These are phyloP conservation scores for Lophiostoma macrostomum DNA, from an alignment of 495 filamentous ascomycete species.

Conservation along the genomic window DNA sequence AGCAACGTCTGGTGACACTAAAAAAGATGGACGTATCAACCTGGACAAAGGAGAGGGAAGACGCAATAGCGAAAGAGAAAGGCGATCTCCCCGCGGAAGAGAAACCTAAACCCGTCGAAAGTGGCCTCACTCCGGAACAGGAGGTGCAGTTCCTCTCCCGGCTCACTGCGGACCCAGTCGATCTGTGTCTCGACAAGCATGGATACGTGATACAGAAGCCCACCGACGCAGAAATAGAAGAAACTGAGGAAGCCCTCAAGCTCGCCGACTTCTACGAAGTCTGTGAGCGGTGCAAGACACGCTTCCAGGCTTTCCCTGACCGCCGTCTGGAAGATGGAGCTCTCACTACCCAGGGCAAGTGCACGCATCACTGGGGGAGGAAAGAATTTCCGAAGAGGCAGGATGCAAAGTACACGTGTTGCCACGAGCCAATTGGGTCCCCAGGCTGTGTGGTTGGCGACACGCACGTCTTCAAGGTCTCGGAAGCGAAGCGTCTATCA, in stretches of 20 bases:
- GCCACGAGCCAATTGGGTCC: constrained; percentile 64
- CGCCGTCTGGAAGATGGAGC: constrained; percentile 73
- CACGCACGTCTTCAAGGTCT: constrained; percentile 86
- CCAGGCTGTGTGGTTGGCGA: constrained; percentile 66
- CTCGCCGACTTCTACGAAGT: constrained; percentile 72
- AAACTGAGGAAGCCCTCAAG: constrained; percentile 61
- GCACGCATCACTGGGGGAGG: constrained; percentile 73
- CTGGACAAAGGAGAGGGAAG: constrained; percentile 58
- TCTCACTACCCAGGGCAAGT: constrained; percentile 70
- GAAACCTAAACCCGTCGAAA: constrained; percentile 47
- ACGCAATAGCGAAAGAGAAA: constrained; percentile 39
- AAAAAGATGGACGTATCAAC: constrained; percentile 66
- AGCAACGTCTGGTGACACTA: constrained; percentile 68
- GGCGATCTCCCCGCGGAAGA: constrained; percentile 21
- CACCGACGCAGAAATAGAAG: constrained; percentile 56
- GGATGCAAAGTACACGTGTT: constrained; percentile 61
- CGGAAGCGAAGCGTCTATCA: constrained; percentile 70
- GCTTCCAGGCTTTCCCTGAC: constrained; percentile 92
- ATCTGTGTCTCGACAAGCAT: constrained; percentile 58
- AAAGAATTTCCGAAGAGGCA: constrained; percentile 51
- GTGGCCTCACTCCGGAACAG: constrained; percentile 62
- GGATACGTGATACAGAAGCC: constrained; percentile 73
- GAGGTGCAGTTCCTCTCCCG: constrained; percentile 63
- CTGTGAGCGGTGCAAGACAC: constrained; percentile 79
- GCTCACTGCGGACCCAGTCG: constrained; percentile 58